A percentile compares a stretch with the other conserved stretches of the same genome.
Conservation (phyloP, 2,329 filamentous ascomycete species). For the Talaromyces sp. region DNA sequence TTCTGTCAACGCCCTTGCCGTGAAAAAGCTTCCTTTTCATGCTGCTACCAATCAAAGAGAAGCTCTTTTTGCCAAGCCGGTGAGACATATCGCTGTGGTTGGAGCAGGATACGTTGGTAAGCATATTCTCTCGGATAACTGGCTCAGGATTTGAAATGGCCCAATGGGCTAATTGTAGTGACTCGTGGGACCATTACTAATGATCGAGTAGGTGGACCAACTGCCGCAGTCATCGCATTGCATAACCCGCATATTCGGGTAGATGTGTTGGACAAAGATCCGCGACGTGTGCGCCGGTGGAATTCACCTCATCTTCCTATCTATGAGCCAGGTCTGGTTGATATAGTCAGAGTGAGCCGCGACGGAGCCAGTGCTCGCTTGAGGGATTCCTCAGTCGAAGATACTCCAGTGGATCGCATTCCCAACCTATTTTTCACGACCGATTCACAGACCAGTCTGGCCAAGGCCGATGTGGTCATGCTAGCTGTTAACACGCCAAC, state of each 20-base stretch:
- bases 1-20: neutral
- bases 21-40: conserved; percentile 8
- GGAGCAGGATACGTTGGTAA: conserved; percentile 73
- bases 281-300: conserved; percentile 65
- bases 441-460: conserved; percentile 59
- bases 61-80: conserved; percentile 15
- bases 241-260: conserved; percentile 69
- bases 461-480: conserved; percentile 68
- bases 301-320: conserved; percentile 71
- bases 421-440: conserved; percentile 73
- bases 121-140: conserved; percentile 24
- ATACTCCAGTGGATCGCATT: conserved; percentile 44
- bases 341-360: conserved; percentile 57
- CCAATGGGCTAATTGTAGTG: neutral
- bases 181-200: neutral
- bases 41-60: conserved; percentile 6
- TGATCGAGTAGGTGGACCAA: conserved; percentile 61
- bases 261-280: conserved; percentile 70
- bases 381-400: conserved; percentile 22
- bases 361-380: conserved; percentile 31
- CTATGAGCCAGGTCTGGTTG: conserved; percentile 67
- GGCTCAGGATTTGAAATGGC: neutral
- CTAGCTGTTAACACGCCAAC: conserved; percentile 78
- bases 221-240: conserved; percentile 69
- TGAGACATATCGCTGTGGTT: conserved; percentile 63